Evolutionary conservation across 2,329 filamentous ascomycete genomes (phyloP).

Genomic region (Cladorrhinum sp.): DNA sequence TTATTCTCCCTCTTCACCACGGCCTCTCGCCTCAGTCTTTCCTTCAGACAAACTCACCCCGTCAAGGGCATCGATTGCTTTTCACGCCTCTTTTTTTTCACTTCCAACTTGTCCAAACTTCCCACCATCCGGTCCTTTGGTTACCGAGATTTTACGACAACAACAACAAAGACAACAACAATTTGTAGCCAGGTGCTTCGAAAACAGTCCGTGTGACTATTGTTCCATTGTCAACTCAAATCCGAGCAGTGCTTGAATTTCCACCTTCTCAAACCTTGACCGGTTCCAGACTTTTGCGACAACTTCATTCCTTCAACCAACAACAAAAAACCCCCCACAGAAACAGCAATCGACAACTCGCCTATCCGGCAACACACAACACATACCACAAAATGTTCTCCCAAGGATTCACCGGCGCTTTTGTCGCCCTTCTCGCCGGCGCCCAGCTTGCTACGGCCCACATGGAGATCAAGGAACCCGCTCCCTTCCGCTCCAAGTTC

Average conservation of each 20-base stretch:
- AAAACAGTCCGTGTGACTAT: conserved; percentile 11
- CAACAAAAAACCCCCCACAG: background rate
- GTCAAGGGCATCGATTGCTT: conserved; percentile 20
- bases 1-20: conserved; percentile 22
- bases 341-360: conserved; percentile 10
- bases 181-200: conserved; percentile 20
- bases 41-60: conserved; percentile 20
- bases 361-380: conserved; percentile 21
- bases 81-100: conserved; percentile 10
- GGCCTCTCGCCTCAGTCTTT: conserved; percentile 25
- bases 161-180: no score
- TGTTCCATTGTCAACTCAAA: conserved; percentile 10
- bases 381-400: conserved; percentile 38
- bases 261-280: conserved; percentile 10
- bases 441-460: conserved; percentile 45
- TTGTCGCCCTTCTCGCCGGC: conserved; percentile 37
- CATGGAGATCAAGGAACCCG: conserved; percentile 54
- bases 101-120: conserved; percentile 18
- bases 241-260: conserved; percentile 22
- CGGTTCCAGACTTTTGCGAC: conserved; percentile 1
- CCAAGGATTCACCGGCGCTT: conserved; percentile 41
- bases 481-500: conserved; percentile 52
- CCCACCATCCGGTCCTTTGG: conserved; percentile 2
- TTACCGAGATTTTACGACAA: conserved; percentile 3
- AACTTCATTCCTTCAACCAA: conserved; percentile 17